Evolutionary conservation across 164 flowering plant species (phyloP).

Genomic region (Vitis cinerea): DNA sequence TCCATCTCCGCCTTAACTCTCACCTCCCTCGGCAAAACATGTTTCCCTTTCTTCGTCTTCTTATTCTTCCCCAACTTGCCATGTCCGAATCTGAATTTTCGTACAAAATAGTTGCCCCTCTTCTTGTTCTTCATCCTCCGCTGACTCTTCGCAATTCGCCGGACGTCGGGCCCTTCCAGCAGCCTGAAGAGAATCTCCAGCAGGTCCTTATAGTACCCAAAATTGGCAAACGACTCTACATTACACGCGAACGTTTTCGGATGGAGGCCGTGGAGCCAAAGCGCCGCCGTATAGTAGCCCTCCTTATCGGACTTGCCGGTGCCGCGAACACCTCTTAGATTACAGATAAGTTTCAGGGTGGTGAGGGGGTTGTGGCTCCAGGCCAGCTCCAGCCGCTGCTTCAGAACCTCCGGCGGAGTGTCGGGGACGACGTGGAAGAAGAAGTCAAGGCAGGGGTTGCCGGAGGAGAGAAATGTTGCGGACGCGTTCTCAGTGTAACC

Average conservation of each 20-base stretch:
- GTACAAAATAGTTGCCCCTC: no score
- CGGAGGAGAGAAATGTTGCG: slow-evolving; percentile 41
- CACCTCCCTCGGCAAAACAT: no score
- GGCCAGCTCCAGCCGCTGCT: slow-evolving; percentile 21
- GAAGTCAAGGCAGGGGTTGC: slow-evolving; percentile 62
- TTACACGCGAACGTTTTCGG: slow-evolving; percentile 33
- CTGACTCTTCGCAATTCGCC: slow-evolving; percentile 8
- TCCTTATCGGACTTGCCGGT: slow-evolving; percentile 47
- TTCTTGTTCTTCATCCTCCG: neutral
- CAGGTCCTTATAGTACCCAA: slow-evolving; percentile 43
- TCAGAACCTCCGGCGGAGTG: slow-evolving; percentile 31
- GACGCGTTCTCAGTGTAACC: slow-evolving; percentile 45
- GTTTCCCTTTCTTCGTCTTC: neutral
- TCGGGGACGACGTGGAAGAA: slow-evolving; percentile 62
- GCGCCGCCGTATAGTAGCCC: slow-evolving; percentile 37
- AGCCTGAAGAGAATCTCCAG: slow-evolving; percentile 39
- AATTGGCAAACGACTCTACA: slow-evolving; percentile 19
- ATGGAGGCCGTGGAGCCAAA: slow-evolving; percentile 38
- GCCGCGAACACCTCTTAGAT: slow-evolving; percentile 59
- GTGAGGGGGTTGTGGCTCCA: slow-evolving; percentile 45
- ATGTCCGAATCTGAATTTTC: no score
- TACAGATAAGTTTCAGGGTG: slow-evolving; percentile 53
- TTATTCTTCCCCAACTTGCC: no score
- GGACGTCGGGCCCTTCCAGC: slow-evolving; percentile 28
- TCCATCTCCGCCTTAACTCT: neutral